phyloP scores from a whole-genome alignment of 176 grass and related monocot species.

The Tillandsia fasciculata region DNA sequence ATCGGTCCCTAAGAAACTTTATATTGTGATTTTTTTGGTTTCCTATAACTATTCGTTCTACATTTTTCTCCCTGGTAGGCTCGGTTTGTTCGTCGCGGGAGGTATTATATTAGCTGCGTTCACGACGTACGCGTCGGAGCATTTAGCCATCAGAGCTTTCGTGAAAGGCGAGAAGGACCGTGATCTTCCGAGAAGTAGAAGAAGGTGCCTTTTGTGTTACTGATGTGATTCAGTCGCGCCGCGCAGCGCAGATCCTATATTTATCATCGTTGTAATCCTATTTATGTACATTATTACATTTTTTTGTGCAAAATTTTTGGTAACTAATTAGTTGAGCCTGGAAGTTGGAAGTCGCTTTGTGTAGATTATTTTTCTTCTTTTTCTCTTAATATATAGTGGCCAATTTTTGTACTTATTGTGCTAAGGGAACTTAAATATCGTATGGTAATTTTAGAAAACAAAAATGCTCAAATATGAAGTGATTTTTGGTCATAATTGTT shows the following conservation, averaged over 20 bases:
- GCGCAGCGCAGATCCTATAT: neutral
- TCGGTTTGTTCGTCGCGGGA: conserved; percentile 59
- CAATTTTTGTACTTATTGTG: too few species aligned
- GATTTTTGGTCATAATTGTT: too few species aligned
- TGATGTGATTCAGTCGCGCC: conserved; percentile 12
- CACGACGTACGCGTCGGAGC: conserved; percentile 57
- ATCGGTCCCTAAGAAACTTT: too few species aligned
- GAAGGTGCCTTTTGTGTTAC: conserved; percentile 29
- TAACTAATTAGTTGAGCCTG: neutral
- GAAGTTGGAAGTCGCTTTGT: neutral
- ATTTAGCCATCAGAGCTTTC: conserved; percentile 61
- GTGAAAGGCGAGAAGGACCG: conserved; percentile 47
- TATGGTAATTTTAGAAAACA: too few species aligned
- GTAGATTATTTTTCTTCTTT: too few species aligned
- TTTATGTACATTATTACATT: conserved; percentile 2
- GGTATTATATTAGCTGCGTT: conserved; percentile 49
- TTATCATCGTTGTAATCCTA: conserved; percentile 34
- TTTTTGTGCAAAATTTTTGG: conserved; percentile 4
- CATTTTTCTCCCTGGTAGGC: conserved; percentile 37
- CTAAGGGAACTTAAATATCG: too few species aligned
- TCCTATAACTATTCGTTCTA: neutral
- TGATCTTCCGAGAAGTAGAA: conserved; percentile 31
- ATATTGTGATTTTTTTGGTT: neutral
- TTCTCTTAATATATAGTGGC: too few species aligned
- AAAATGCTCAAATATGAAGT: too few species aligned